Base-by-base conservation (phyloP, 768 basidiomycete genomes). In the Rhizopogon vesiculosus region DNA sequence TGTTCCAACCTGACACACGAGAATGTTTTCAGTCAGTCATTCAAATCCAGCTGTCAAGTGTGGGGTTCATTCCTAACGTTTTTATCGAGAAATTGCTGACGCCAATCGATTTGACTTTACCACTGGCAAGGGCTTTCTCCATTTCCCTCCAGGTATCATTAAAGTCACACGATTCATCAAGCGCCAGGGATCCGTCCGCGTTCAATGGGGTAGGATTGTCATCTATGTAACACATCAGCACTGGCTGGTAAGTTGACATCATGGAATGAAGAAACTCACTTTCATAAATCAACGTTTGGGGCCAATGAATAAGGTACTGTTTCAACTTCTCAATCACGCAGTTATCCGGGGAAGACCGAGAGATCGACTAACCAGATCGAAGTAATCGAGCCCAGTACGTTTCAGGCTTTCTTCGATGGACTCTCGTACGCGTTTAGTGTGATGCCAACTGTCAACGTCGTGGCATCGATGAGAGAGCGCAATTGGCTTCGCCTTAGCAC, bases 81-180 rank as follows among this genome's bases (percentile, higher is more conserved):
- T 77, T 78, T 54, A 80, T 72, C 10, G 77, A 78, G 61, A 82
- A 82, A 66, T 84, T 84, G 39, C 79, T 80, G n/a, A 86, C 80
- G 8, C 83, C 83, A 54, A 80, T 77, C 3, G 67, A 63, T 60
- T 73, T 78, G 25, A 76, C 76, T 66, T 76, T 78, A 38, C 75
- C 75, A 64, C 62, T 63, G 16, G 56, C 52, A 18, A 67, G 45
- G 16, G 69, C 55, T 45, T 64, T 57, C 33, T 67, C 67, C 69
- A 71, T 66, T 18, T 62, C 61, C 35, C 60, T 56, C 68, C 69
- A 72, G n/a, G 67, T 70, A 28, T 69, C 69, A n/a, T 66, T 49
- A 35, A 73, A 69, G 3, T 68, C 72, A 9, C 72, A 71, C 22
- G 58, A 61, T 29, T 65, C 58, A 19, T 59, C 64, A 10, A 59